These are phyloP conservation scores for Trichoderma sp. DNA, from an alignment of 2,329 filamentous ascomycete species.

Conservation along the genomic window DNA sequence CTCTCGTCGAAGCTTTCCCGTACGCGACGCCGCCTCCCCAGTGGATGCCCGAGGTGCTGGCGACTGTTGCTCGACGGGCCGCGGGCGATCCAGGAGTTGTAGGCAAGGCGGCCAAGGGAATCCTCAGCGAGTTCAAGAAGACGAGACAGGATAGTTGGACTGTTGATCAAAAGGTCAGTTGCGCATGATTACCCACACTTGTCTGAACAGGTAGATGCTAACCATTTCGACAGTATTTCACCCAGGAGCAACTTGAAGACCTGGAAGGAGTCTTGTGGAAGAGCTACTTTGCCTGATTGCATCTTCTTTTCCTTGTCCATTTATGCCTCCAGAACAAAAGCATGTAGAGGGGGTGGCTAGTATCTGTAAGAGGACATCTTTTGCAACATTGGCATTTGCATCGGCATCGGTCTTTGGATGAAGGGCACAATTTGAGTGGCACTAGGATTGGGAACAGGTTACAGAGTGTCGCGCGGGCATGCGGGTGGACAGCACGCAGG, in stretches of 20 bases:
- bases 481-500: slow-evolving; percentile 5
- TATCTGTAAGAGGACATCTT: slow-evolving; percentile 3
- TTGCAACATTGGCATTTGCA: slow-evolving; percentile 3
- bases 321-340: neutral
- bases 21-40: slow-evolving; percentile 88
- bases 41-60: slow-evolving; percentile 94
- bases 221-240: slow-evolving; percentile 65
- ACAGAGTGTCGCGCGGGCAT: neutral
- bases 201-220: neutral
- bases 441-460: slow-evolving; percentile 16
- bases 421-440: neutral
- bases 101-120: slow-evolving; percentile 91
- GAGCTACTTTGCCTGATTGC: slow-evolving; percentile 87
- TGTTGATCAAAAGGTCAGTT: slow-evolving; percentile 90
- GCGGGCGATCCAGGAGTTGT: slow-evolving; percentile 89
- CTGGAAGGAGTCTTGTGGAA: slow-evolving; percentile 97
- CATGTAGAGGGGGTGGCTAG: slow-evolving; percentile 2
- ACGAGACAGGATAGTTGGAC: slow-evolving; percentile 98
- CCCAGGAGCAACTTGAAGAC: slow-evolving; percentile 89
- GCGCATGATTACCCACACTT: neutral
- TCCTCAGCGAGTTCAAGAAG: slow-evolving; percentile 98
- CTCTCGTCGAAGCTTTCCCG: slow-evolving; percentile 92
- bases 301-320: neutral
- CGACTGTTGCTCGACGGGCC: slow-evolving; percentile 79
- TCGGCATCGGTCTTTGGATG: slow-evolving; percentile 10